Percentiles rank a stretch among this genome's conserved stretches.
Evolutionary conservation across 371 early-diverging fungal species (phyloP).

Genomic region (Actinomortierella wolfii): DNA sequence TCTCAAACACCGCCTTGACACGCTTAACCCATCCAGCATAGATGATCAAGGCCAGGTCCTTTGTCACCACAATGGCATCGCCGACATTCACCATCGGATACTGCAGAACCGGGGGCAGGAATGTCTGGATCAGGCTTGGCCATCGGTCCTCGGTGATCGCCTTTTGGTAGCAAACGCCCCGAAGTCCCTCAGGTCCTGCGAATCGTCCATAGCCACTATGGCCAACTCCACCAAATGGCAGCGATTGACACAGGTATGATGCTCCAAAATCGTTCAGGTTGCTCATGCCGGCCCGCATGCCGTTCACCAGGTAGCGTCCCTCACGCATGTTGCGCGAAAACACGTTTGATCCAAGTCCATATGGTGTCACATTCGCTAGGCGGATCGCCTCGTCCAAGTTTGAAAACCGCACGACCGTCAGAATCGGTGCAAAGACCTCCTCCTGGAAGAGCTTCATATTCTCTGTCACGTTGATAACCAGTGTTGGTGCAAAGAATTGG

Average conservation of each 20-base stretch:
- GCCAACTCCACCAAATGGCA: constrained; percentile 88
- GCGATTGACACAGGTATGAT: constrained; percentile 81
- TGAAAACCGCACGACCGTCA: constrained; percentile 77
- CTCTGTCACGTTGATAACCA: constrained; percentile 76
- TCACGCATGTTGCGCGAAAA: constrained; percentile 71
- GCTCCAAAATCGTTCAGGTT: constrained; percentile 89
- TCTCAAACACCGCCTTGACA: constrained; percentile 25
- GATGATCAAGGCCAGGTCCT: constrained; percentile 35
- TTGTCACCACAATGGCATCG: constrained; percentile 41
- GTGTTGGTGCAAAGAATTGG: constrained; percentile 82
- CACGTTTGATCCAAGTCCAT: constrained; percentile 82
- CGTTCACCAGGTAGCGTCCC: constrained; percentile 66
- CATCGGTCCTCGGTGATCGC: constrained; percentile 76
- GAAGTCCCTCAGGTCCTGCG: constrained; percentile 79
- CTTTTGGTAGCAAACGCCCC: constrained; percentile 73
- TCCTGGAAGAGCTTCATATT: constrained; percentile 77
- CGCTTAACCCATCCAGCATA: constrained; percentile 35
- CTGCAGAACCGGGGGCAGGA: constrained; percentile 70
- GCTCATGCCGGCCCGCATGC: constrained; percentile 79
- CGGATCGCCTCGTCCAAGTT: constrained; percentile 75
- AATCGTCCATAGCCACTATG: constrained; percentile 82
- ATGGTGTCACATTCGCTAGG: constrained; percentile 75
- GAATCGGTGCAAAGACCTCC: constrained; percentile 86
- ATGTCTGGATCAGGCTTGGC: constrained; percentile 69
- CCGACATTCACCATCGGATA: constrained; percentile 61